Evolutionary conservation across 1,284 basidiomycete genomes (phyloP).

Genomic region (Ustilago sp.): DNA sequence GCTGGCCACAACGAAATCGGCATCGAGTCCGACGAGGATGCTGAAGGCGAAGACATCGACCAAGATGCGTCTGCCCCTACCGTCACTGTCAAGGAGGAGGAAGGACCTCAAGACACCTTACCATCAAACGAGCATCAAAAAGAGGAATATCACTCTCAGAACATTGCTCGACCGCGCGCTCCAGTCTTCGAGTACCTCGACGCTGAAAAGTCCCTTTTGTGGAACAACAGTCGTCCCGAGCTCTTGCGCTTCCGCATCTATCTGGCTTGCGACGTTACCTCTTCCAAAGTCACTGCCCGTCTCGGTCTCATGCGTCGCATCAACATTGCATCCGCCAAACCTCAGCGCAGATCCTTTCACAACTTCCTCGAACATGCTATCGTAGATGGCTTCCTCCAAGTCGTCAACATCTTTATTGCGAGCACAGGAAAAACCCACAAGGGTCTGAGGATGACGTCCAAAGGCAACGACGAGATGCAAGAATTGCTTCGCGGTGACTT

Average conservation of each 20-base stretch:
- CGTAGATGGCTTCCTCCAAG: slow-evolving; percentile 42
- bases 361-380: slow-evolving; percentile 38
- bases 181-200: slow-evolving; percentile 44
- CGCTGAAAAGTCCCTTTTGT: slow-evolving; percentile 35
- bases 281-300: slow-evolving; percentile 36
- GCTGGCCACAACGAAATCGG: slow-evolving; percentile 18
- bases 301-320: slow-evolving; percentile 24
- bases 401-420: slow-evolving; percentile 29
- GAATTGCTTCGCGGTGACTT: slow-evolving; percentile 26
- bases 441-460: slow-evolving; percentile 44
- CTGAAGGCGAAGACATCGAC: slow-evolving; percentile 9
- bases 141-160: neutral
- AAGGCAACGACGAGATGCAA: slow-evolving; percentile 38
- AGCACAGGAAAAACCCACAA: slow-evolving; percentile 14
- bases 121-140: neutral
- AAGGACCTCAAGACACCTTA: slow-evolving; percentile 5
- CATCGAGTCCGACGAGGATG: slow-evolving; percentile 9
- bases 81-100: slow-evolving; percentile 34
- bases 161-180: neutral
- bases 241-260: slow-evolving; percentile 51
- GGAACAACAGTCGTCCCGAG: slow-evolving; percentile 56
- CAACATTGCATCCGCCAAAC: slow-evolving; percentile 8
- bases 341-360: slow-evolving; percentile 17
- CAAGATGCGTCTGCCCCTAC: slow-evolving; percentile 23
- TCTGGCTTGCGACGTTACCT: slow-evolving; percentile 27